Percentiles rank a stretch among this genome's conserved stretches.
Evolutionary conservation across 192 early-diverging fungal species (phyloP).

Genomic region (Coemansia sp.): DNA sequence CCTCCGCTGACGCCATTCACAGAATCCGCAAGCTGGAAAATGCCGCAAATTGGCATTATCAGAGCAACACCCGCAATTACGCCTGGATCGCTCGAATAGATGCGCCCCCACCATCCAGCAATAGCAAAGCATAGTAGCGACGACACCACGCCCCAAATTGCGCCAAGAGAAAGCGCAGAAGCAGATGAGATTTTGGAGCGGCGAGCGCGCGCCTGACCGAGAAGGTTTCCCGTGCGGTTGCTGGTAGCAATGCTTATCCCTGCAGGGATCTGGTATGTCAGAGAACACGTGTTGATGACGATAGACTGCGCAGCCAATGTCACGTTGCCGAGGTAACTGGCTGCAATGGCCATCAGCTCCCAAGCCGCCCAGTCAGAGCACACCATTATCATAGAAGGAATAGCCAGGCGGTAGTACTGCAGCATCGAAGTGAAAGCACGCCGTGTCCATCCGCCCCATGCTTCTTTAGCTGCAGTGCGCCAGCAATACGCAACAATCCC

Average conservation of each 20-base stretch:
- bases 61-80: slow-evolving; percentile 69
- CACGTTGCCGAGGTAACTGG: slow-evolving; percentile 74
- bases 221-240: slow-evolving; percentile 75
- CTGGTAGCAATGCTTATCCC: slow-evolving; percentile 71
- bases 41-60: slow-evolving; percentile 73
- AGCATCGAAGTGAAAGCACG: slow-evolving; percentile 39
- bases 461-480: slow-evolving; percentile 44
- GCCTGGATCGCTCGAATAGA: slow-evolving; percentile 67
- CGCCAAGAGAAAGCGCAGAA: slow-evolving; percentile 10
- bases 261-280: slow-evolving; percentile 76
- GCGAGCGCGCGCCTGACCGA: slow-evolving; percentile 63
- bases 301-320: slow-evolving; percentile 80
- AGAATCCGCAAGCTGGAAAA: slow-evolving; percentile 64
- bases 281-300: slow-evolving; percentile 66
- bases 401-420: slow-evolving; percentile 69
- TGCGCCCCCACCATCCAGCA: slow-evolving; percentile 30
- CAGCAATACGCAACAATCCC: slow-evolving; percentile 58
- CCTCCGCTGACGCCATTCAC: slow-evolving; percentile 60
- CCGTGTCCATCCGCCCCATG: slow-evolving; percentile 81
- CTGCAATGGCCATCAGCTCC: slow-evolving; percentile 68
- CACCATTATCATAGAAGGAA: slow-evolving; percentile 82
- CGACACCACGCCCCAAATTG: slow-evolving; percentile 54
- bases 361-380: slow-evolving; percentile 83
- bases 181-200: slow-evolving; percentile 55
- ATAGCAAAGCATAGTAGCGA: slow-evolving; percentile 53